phyloP scores from a whole-genome alignment of 257 asterid species.

The Solanum virginianum region DNA sequence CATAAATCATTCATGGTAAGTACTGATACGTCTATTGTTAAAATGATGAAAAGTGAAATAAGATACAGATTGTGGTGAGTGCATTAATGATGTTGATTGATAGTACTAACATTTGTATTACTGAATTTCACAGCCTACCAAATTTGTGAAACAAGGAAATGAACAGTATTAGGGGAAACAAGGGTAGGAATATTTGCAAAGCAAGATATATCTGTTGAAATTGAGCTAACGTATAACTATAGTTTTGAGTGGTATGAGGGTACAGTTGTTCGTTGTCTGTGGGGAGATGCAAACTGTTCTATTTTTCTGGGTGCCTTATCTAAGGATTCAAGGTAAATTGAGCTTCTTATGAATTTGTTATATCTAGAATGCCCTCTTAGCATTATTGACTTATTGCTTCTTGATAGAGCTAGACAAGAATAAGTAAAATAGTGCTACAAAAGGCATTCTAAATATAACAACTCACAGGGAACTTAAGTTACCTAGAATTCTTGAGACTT shows the following conservation, averaged over 20 bases:
- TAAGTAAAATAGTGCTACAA: too few relatives aligned
- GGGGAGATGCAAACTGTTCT: constrained; percentile 85
- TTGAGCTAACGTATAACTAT: constrained; percentile 73
- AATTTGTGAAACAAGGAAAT: constrained; percentile 92
- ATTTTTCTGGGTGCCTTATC: constrained; percentile 36
- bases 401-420: too few relatives aligned
- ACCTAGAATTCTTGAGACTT: too few relatives aligned
- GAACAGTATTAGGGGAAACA: constrained; percentile 79
- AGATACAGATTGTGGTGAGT: too few relatives aligned
- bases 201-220: constrained; percentile 50
- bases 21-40: neutral
- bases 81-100: neutral
- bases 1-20: constrained; percentile 90
- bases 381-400: too few relatives aligned
- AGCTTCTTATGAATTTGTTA: too few relatives aligned
- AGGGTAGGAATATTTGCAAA: constrained; percentile 90
- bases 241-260: constrained; percentile 97
- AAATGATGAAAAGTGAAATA: neutral
- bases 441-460: too few relatives aligned
- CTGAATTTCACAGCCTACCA: constrained; percentile 50
- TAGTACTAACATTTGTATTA: neutral
- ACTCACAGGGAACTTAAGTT: too few relatives aligned
- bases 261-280: constrained; percentile 70
- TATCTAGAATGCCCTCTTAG: too few relatives aligned
- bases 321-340: too few relatives aligned